Base-by-base conservation (phyloP, 768 basidiomycete genomes). In the Mycena vitilis region DNA sequence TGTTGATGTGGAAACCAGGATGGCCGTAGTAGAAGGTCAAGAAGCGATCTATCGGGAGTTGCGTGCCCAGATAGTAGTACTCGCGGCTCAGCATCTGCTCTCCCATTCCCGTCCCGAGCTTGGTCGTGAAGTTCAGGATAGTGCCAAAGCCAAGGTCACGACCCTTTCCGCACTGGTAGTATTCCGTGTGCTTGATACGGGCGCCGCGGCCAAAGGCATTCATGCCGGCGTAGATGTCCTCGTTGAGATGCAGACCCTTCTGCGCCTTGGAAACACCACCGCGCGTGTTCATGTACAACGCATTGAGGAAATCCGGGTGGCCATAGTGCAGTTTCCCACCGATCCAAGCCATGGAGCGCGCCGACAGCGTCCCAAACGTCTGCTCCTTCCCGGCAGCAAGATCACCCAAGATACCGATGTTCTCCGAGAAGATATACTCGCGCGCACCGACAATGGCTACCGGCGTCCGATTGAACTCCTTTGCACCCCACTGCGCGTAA, bases 81-180 rank as follows among this genome's bases (percentile, higher is more conserved):
- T 99, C 98, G 70, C 98, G 90, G 82, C 95, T 98, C 75, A 99
- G 87, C 95, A 99, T 95, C 81, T 99, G 98, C 78, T 99, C 98
- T 44, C 98, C 98, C 98, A 99, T 99, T 79, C 98, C 98, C n/a
- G 96, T 99, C 15, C 98, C 97, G 75, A 99, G 96, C 88, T 99
- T 99, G 64, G 98, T 99, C 86, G 95, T 93, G 92, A 99, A 99
- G 81, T 99, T 99, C 75, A 99, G 83, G 76, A 99, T 99, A 23
- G 98, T 99, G 38, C 97, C 97, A 79, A 99, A 99, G 30, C 98
- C 98, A 68, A 99, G 89, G 84, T 99, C 98, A 80, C 98, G 92
- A 63, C 98, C 98, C 81, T 99, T 98, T 56, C 97, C 96, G 76
- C 97, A 99, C 81, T 98, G 97, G 79, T 96, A 99, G 81, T 99